Conservation (phyloP, 768 basidiomycete species). For the Phaeotremella fagi region DNA sequence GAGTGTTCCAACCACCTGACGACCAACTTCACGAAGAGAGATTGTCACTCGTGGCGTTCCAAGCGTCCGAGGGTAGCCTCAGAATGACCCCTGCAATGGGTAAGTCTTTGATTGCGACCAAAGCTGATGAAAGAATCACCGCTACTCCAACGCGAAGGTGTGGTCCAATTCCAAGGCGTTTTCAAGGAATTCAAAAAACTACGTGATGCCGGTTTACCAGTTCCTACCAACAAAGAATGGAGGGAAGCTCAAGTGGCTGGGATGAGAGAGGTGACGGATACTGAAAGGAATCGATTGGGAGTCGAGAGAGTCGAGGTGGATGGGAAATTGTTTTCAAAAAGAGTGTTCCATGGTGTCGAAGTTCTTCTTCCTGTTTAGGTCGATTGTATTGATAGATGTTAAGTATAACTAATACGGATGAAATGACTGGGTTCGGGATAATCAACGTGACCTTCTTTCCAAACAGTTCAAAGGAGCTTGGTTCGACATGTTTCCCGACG, state of each 20-base stretch:
- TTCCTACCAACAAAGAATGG: slow-evolving; percentile 30
- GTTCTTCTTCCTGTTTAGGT: not conserved
- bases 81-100: not conserved
- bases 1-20: slow-evolving; percentile 15
- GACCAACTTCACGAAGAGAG: slow-evolving; percentile 13
- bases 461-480: too few relatives aligned
- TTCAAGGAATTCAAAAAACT: slow-evolving; percentile 30
- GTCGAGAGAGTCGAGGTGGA: not conserved
- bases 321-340: not conserved
- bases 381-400: too few relatives aligned
- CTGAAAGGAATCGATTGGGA: not conserved
- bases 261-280: not conserved
- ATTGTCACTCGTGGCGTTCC: slow-evolving; percentile 6
- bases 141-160: slow-evolving; percentile 25
- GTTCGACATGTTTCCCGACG: too few relatives aligned
- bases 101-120: too few relatives aligned
- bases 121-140: slow-evolving; percentile 17
- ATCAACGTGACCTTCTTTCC: too few relatives aligned
- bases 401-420: too few relatives aligned
- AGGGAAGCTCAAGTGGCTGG: slow-evolving; percentile 26
- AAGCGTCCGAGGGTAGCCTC: slow-evolving; percentile 1
- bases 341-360: not conserved
- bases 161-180: slow-evolving; percentile 26
- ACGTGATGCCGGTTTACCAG: not conserved
- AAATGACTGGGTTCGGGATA: too few relatives aligned